Evolutionary conservation across 2,329 filamentous ascomycete species (phyloP).

Genomic region (Aaosphaeria pasadenensis): DNA sequence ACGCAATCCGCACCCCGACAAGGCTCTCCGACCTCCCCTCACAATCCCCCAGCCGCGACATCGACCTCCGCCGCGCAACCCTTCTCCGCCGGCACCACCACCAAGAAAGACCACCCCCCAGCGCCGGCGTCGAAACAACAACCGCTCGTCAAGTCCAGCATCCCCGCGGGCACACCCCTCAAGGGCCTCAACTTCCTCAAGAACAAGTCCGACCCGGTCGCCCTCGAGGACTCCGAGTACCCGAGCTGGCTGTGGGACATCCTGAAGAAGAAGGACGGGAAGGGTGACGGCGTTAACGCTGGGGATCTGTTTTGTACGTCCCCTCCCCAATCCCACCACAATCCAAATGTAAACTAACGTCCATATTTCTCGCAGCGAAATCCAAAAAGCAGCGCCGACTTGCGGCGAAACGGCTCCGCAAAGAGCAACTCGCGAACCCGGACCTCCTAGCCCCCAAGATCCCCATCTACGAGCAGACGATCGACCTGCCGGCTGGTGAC

Average conservation of each 20-base stretch:
- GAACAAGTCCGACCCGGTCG: constrained; percentile 68
- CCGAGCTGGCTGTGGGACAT: constrained; percentile 78
- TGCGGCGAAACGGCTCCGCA: constrained; percentile 65
- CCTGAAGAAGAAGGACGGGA: constrained; percentile 59
- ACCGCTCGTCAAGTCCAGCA: constrained; percentile 43
- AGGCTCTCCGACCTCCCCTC: constrained; percentile 19
- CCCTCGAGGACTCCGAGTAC: constrained; percentile 71
- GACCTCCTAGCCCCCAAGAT: constrained; percentile 62
- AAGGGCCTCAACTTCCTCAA: constrained; percentile 77
- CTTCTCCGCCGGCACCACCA: constrained; percentile 41
- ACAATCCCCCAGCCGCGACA: constrained; percentile 39
- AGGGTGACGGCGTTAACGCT: constrained; percentile 48
- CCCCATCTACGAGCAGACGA: constrained; percentile 71
- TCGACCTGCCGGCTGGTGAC: constrained; percentile 64
- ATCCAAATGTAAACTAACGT: constrained; percentile 1
- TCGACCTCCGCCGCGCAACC: constrained; percentile 47
- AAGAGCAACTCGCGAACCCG: constrained; percentile 62
- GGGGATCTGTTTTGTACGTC: constrained; percentile 78
- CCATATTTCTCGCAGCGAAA: constrained; percentile 58
- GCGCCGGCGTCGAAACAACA: constrained; percentile 14
- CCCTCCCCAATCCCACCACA: not conserved
- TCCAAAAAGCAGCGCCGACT: constrained; percentile 76
- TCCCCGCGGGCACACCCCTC: constrained; percentile 66
- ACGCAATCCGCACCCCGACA: constrained; percentile 24
- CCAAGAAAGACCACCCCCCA: constrained; percentile 16